phyloP scores from a whole-genome alignment of 2,329 filamentous ascomycete species.

The Fusarium redolens region DNA sequence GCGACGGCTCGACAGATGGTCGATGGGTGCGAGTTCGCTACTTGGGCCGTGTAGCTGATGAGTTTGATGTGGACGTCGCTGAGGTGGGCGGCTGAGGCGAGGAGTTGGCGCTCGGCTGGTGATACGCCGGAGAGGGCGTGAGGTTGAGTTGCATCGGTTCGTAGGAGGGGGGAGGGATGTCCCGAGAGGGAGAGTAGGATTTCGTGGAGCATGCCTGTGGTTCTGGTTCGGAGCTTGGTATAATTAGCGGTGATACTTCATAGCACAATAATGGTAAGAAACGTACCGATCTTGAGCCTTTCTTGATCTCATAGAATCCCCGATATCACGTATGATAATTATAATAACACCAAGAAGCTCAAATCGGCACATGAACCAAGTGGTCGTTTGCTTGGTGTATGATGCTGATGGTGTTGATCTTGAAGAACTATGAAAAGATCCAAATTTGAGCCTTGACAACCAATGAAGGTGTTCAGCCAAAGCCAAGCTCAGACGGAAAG shows the following conservation, averaged over 20 bases:
- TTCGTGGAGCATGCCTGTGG: constrained; percentile 87
- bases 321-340: constrained; percentile 58
- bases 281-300: constrained; percentile 45
- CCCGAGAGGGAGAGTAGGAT: constrained; percentile 96
- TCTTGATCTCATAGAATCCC: constrained; percentile 53
- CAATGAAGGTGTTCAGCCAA: background rate
- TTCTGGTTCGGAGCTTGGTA: constrained; percentile 23
- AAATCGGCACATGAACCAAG: constrained; percentile 62
- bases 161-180: constrained; percentile 89
- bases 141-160: constrained; percentile 60
- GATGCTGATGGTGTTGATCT: background rate
- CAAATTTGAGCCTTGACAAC: background rate
- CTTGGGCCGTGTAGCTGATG: constrained; percentile 72
- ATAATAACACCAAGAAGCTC: constrained; percentile 64
- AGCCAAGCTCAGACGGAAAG: background rate
- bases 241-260: constrained; percentile 23
- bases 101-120: constrained; percentile 83
- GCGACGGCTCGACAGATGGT: constrained; percentile 90
- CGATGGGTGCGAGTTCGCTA: constrained; percentile 78
- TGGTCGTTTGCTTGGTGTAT: background rate
- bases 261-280: background rate
- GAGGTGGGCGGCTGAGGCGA: constrained; percentile 80
- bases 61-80: constrained; percentile 82
- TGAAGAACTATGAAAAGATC: background rate
- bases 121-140: constrained; percentile 67